phyloP scores from a whole-genome alignment of 192 early-diverging fungal genomes.

The Helicostylum pulchrum region DNA sequence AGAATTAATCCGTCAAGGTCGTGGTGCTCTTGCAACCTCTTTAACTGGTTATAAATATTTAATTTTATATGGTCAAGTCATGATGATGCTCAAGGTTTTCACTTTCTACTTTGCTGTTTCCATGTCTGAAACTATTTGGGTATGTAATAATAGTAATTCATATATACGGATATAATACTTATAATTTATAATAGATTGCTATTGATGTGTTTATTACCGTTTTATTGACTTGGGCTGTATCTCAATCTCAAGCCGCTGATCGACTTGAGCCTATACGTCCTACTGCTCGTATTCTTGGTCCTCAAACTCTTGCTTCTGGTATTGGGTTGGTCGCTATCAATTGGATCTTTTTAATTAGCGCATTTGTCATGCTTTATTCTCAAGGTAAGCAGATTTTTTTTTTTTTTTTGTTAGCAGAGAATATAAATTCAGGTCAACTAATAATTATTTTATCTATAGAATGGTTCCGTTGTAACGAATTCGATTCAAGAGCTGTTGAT shows the following conservation, averaged over 20 bases:
- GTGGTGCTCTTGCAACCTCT: constrained; percentile 68
- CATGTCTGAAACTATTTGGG: constrained; percentile 60
- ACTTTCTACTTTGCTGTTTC: constrained; percentile 66
- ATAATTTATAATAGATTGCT: constrained; percentile 35
- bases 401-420: neutral
- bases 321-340: constrained; percentile 66
- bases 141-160: too few species aligned
- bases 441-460: neutral
- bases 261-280: constrained; percentile 54
- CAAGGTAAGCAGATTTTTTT: constrained; percentile 19
- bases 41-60: constrained; percentile 70
- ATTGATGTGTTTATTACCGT: constrained; percentile 67
- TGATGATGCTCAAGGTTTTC: constrained; percentile 59
- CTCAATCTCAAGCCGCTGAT: constrained; percentile 53
- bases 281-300: constrained; percentile 68
- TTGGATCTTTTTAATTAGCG: constrained; percentile 51
- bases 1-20: constrained; percentile 63
- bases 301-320: constrained; percentile 62
- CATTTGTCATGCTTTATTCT: constrained; percentile 50
- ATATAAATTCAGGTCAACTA: too few species aligned
- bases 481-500: constrained; percentile 58
- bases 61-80: constrained; percentile 60
- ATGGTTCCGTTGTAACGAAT: constrained; percentile 69
- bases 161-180: too few species aligned
- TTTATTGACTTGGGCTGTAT: constrained; percentile 58